A percentile compares a stretch with the other conserved stretches of the same genome.
These are phyloP conservation scores for Acrocalymma vagum DNA, from an alignment of 2,329 filamentous ascomycete genomes.

Conservation along the genomic window DNA sequence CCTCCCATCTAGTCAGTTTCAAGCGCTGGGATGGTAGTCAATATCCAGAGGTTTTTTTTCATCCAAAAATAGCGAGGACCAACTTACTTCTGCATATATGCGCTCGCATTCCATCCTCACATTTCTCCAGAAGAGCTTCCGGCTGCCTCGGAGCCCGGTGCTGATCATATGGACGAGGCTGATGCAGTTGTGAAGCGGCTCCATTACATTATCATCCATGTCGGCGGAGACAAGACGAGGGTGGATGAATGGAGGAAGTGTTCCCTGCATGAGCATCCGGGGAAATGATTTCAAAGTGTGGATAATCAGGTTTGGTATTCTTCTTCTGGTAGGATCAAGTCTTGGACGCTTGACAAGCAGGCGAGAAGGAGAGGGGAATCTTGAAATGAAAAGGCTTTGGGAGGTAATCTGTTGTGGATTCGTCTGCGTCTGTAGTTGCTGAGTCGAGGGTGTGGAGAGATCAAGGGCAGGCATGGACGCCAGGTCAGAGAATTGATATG, in stretches of 20 bases:
- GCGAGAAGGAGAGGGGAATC: too few species aligned
- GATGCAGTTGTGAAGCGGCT: constrained; percentile 53
- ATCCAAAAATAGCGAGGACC: not conserved
- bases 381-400: too few species aligned
- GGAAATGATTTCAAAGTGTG: constrained; percentile 55
- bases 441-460: too few species aligned
- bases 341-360: too few species aligned
- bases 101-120: constrained; percentile 54
- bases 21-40: constrained; percentile 34
- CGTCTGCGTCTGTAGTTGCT: too few species aligned
- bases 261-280: constrained; percentile 48
- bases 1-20: constrained; percentile 46
- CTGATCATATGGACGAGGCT: constrained; percentile 53
- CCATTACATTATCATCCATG: constrained; percentile 34
- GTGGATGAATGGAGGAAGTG: constrained; percentile 56
- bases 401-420: too few species aligned
- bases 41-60: not conserved
- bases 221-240: constrained; percentile 33
- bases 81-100: constrained; percentile 45
- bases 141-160: constrained; percentile 39
- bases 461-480: too few species aligned
- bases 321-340: too few species aligned
- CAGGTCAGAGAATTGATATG: too few species aligned
- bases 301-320: constrained; percentile 48
- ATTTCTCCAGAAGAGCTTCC: constrained; percentile 57